Base-by-base conservation (phyloP, 2,329 filamentous ascomycete genomes). In the Waltergamsia citrina region DNA sequence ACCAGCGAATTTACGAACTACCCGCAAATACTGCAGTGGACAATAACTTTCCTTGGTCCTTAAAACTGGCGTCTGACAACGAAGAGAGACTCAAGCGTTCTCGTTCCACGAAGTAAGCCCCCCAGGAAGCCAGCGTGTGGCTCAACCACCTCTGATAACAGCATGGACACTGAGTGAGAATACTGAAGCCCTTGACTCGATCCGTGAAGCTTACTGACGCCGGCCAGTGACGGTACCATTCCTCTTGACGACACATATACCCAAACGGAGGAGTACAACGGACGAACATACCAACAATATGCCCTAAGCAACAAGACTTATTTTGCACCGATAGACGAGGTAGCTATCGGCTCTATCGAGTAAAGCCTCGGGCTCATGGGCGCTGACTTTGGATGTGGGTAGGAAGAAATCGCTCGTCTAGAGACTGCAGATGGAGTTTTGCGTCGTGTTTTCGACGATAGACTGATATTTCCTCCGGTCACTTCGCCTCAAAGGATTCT, bases 241-340 rank as follows among this genome's bases (percentile, higher is more conserved):
- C 61, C 65, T 43, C 58, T 83, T 44, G 76, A 81, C 53, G 66
- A 69, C 35, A 58, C 59, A 29, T 74, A 73, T 48, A 60, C 71
- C 43, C 69, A 79, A 47, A 78, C 71, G 5, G 57, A 81, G 38
- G 61, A 64, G 12, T 61, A 78, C 43, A 64, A 78, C 51, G 76
- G 75, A 39, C 69, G 82, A 49, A 65, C 69, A 30, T 86, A 76
- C 51, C 81, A 86, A 43, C 68, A 69, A 48, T 77, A 79, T 57
- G 70, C 81, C 15, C 53, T 85, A 34, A 67, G 77, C 20, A 74
- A 80, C 43, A 64, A 63, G 23, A 69, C 74, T 41, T 83, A 82
- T 51, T 79, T 82, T 45, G 72, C 65, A 29, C 82, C 82, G 7
- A 64, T 82, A 37, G 82, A 86, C 49, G 79, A 85, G 65, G 82